Conservation (phyloP, 1,139 yeast species). For the Yarrowia galli region DNA sequence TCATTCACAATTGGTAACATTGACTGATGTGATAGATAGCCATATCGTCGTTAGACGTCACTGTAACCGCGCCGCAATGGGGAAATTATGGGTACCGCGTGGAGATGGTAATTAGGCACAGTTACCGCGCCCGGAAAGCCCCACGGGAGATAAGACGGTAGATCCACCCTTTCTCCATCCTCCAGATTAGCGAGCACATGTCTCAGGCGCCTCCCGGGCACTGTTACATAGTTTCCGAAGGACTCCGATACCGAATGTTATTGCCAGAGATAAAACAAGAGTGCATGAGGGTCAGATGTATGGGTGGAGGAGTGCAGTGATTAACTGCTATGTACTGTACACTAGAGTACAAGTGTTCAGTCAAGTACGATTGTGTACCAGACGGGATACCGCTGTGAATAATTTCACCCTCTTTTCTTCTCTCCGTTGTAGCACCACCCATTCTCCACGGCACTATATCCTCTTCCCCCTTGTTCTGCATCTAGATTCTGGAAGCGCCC, state of each 20-base stretch:
- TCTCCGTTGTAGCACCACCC: too few species aligned
- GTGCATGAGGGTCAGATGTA: conserved; percentile 1
- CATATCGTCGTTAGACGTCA: not conserved
- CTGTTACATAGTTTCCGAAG: not conserved
- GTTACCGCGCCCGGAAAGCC: conserved; percentile 1
- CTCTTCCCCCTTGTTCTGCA: conserved; percentile 1
- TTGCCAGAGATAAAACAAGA: conserved; percentile 2
- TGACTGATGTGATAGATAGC: not conserved
- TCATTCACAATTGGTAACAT: not conserved
- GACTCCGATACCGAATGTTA: conserved; percentile 10
- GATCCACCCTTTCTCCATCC: too few species aligned
- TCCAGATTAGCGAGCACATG: too few species aligned
- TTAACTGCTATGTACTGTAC: not conserved
- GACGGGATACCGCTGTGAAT: too few species aligned
- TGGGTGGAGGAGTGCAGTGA: not conserved
- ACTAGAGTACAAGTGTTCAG: too few species aligned
- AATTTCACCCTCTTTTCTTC: too few species aligned
- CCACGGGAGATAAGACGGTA: too few species aligned
- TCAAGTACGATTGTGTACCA: too few species aligned
- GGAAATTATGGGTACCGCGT: too few species aligned
- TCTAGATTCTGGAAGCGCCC: too few species aligned
- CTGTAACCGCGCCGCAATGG: not conserved
- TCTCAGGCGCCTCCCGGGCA: not conserved
- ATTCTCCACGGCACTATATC: too few species aligned
- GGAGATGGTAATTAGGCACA: too few species aligned